Evolutionary conservation across 2,329 filamentous ascomycete species (phyloP).

Genomic region (Hawksworthiomyces lignivorus): DNA sequence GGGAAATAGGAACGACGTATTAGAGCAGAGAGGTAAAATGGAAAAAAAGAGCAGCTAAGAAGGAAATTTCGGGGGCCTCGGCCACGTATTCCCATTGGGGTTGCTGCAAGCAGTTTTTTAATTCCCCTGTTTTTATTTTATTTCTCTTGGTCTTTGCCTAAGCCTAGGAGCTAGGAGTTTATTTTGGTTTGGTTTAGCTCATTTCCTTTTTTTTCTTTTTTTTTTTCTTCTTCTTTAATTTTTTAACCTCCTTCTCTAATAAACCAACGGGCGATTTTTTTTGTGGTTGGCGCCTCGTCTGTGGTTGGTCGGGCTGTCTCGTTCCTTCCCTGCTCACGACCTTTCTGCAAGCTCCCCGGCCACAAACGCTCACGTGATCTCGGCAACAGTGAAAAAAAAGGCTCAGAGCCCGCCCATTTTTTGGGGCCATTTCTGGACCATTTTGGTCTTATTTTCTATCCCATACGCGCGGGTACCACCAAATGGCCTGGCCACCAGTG

Average conservation of each 20-base stretch:
- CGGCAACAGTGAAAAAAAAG: constrained; percentile 8
- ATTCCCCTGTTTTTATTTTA: no score
- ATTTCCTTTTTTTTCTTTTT: constrained; percentile 1
- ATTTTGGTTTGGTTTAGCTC: no score
- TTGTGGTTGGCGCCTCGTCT: constrained; percentile 1
- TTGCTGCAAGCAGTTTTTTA: no score
- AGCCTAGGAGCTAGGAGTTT: neutral
- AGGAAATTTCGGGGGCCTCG: no score
- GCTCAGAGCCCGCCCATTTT: constrained; percentile 11
- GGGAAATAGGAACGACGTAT: no score
- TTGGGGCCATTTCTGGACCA: neutral
- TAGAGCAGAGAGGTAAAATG: no score
- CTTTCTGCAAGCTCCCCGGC: no score
- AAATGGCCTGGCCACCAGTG: no score
- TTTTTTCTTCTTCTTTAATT: neutral
- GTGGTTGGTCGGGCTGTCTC: constrained; percentile 1
- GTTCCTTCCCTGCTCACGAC: neutral
- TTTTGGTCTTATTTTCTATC: neutral
- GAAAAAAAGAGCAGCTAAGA: no score
- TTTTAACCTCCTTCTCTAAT: neutral
- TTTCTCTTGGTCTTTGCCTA: neutral
- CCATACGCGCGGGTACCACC: no score
- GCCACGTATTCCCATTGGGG: no score
- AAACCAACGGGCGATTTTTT: no score
- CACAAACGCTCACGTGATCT: constrained; percentile 4